Conservation (phyloP, 495 filamentous ascomycete genomes). For the Neurospora africana region DNA sequence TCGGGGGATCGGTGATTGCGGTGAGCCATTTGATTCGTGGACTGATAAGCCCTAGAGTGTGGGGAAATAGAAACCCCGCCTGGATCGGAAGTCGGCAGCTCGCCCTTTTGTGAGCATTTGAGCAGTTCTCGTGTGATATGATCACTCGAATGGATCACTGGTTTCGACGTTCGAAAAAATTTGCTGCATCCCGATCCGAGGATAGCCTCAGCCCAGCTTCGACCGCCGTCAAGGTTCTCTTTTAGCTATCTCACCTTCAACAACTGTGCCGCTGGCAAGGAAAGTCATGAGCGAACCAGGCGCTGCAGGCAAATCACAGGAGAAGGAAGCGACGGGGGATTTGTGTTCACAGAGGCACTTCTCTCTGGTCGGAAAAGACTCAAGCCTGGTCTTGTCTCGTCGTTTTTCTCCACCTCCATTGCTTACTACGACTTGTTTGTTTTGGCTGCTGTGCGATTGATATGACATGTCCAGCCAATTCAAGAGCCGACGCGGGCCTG, state of each 20-base stretch:
- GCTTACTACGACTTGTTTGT: background rate
- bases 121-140: background rate
- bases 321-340: background rate
- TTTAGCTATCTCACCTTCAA: background rate
- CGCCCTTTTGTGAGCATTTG: background rate
- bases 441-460: background rate
- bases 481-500: constrained; percentile 9
- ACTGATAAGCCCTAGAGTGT: background rate
- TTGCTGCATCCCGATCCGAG: background rate
- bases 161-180: background rate
- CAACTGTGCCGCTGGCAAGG: background rate
- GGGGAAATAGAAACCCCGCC: background rate
- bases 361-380: background rate
- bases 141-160: background rate
- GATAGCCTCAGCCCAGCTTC: background rate
- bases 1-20: background rate
- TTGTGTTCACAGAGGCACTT: background rate
- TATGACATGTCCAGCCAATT: background rate
- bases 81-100: constrained; percentile 8
- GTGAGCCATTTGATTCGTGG: background rate
- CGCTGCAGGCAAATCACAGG: background rate
- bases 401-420: background rate
- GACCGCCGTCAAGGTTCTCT: background rate
- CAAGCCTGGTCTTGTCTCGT: background rate
- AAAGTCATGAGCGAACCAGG: background rate